Conservation (phyloP, 192 early-diverging fungal species). For the Funneliformis mosseae region DNA sequence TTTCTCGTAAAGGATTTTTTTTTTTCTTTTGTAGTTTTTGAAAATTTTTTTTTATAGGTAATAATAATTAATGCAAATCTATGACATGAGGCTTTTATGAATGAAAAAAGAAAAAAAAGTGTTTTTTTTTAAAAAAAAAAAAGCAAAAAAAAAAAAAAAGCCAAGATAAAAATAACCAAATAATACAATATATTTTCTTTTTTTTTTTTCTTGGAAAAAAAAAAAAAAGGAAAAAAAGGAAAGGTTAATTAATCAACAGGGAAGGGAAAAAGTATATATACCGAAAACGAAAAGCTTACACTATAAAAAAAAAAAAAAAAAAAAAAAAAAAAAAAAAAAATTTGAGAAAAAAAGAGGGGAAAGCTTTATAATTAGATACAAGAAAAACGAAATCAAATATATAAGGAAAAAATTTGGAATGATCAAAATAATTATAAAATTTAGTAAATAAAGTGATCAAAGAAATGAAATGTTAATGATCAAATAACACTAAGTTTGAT, state of each 20-base stretch:
- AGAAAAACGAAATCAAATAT: constrained; percentile 19
- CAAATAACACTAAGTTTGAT: neutral
- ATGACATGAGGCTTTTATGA: neutral
- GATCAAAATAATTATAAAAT: constrained; percentile 16
- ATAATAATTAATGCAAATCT: constrained; percentile 4
- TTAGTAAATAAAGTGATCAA: neutral
- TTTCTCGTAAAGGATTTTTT: neutral
- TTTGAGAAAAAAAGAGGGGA: neutral
- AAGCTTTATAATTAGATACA: constrained; percentile 5
- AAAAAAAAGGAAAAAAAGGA: too few species aligned
- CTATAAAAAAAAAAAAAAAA: too few species aligned
- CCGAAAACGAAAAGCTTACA: neutral
- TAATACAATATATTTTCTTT: neutral
- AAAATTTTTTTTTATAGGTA: constrained; percentile 1
- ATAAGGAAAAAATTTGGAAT: neutral
- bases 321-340: neutral
- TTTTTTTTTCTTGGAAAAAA: neutral
- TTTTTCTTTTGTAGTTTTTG: neutral
- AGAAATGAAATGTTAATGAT: neutral
- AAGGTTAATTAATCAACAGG: neutral
- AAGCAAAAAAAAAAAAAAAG: neutral
- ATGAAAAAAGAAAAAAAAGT: neutral
- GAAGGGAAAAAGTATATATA: constrained; percentile 19
- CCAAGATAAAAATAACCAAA: neutral
- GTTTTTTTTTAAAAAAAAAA: neutral